A percentile compares a stretch with the other conserved stretches of the same genome.
Conservation (phyloP, 179 eudicot species). For the Carnegiea gigantea region DNA sequence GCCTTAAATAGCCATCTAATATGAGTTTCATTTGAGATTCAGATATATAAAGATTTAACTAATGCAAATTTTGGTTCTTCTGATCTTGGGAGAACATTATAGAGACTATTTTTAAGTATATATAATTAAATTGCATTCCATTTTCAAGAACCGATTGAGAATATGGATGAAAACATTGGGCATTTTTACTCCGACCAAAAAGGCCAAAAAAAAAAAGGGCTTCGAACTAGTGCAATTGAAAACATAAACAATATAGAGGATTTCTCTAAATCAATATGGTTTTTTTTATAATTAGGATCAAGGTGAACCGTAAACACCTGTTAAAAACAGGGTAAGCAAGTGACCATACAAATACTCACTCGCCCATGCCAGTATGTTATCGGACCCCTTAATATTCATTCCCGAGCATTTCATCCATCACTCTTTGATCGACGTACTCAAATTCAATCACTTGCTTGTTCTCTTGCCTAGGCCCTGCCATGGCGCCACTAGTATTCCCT, state of each 20-base stretch:
- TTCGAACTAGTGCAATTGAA: not conserved
- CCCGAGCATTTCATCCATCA: conserved; percentile 56
- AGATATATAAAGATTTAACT: not conserved
- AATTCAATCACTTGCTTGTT: conserved; percentile 46
- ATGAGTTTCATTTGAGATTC: not conserved
- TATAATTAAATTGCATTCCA: not conserved
- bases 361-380: too few species aligned
- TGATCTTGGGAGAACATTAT: not conserved
- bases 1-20: too few species aligned
- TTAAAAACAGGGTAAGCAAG: too few species aligned
- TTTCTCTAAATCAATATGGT: not conserved
- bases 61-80: not conserved
- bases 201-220: not conserved
- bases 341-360: too few species aligned
- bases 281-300: not conserved
- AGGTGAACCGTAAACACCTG: too few species aligned
- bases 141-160: not conserved
- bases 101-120: too few species aligned
- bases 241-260: not conserved
- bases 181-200: not conserved
- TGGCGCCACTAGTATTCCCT: not conserved
- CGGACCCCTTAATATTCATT: conserved; percentile 17
- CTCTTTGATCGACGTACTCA: conserved; percentile 50
- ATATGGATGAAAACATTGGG: too few species aligned
- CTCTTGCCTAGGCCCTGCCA: conserved; percentile 24